Base-by-base conservation (phyloP, 331 rosid genomes). In the Pyracantha coccinea region DNA sequence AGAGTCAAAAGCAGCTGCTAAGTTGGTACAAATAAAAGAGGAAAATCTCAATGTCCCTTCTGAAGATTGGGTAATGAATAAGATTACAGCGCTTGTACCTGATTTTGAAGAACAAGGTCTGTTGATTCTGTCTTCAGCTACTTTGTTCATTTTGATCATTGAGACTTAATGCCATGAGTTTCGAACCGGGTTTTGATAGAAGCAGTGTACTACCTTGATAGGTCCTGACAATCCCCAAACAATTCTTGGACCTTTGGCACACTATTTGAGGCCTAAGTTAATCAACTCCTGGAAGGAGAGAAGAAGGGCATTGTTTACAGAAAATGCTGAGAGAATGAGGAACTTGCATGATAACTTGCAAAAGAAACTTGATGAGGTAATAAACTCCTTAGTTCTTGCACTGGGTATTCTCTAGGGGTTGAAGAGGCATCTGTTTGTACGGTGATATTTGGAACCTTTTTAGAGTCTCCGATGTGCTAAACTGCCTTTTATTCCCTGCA, bases 71-170 rank as follows among this genome's bases (percentile, higher is more conserved):
- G 79, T 94, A 71, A 85, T 87, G 83, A 90, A 88, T 83, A 94
- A 90, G 89, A 86, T 94, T 80, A 53, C 79, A 66, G 72, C 47
- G 66, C 84, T 90, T 75, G 76, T 88, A 73, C 90, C 97, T 75
- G 99, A 94, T 80, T 86, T 94, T 71, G 96, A 84, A 83, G 99
- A 94, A 77, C 97, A 92, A 86, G 95, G 99, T 94, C 69, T 32
- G 83, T 61, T 74, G 75, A 29, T 63, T 86, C 64, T 81, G 65
- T 75, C 77, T 75, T 75, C 64, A 45, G 72, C 57, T 58, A 33
- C 57, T 75, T 45, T 75, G 63, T 78, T 69, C 64, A 21, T 77
- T 77, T 60, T 58, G 17, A 68, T 53, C 38, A 57, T 79, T 9
- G 14, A 57, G 44, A 47, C 57, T 57, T 47, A 45, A 50, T 27